A percentile compares a stretch with the other conserved stretches of the same genome.
Evolutionary conservation across 306 rosid species (phyloP).

Genomic region (Glycine soja): DNA sequence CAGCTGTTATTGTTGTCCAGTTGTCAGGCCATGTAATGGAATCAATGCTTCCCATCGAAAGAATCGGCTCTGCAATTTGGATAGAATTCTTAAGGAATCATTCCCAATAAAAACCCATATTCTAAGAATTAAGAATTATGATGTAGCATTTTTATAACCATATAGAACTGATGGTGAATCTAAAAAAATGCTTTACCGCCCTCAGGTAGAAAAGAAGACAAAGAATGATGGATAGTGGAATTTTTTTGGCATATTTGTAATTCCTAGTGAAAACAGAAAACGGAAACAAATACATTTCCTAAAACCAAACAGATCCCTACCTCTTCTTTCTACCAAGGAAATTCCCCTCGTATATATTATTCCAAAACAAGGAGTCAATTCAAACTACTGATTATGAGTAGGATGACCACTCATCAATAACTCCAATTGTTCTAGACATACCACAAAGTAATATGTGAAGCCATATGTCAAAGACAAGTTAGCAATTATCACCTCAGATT

Average conservation of each 20-base stretch:
- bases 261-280: no score
- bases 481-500: constrained; percentile 37
- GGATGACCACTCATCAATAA: not conserved
- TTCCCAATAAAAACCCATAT: not conserved
- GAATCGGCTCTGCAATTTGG: constrained; percentile 83
- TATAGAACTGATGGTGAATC: constrained; percentile 19
- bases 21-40: constrained; percentile 90
- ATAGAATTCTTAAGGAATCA: constrained; percentile 22
- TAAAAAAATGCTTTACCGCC: not conserved
- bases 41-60: constrained; percentile 80
- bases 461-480: constrained; percentile 23
- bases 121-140: not conserved
- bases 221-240: no score
- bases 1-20: constrained; percentile 85
- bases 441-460: constrained; percentile 1
- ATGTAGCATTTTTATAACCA: not conserved
- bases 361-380: constrained; percentile 9
- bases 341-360: no score
- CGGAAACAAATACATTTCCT: no score
- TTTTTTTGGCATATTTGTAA: no score
- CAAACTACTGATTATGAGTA: not conserved
- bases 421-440: constrained; percentile 23
- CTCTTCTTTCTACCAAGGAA: constrained; percentile 32
- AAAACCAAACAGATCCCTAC: not conserved
- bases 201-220: no score